Percentiles rank a stretch among this genome's conserved stretches.
These are phyloP conservation scores for Sclerotiophoma versabilis DNA, from an alignment of 2,329 filamentous ascomycete genomes.

Conservation along the genomic window DNA sequence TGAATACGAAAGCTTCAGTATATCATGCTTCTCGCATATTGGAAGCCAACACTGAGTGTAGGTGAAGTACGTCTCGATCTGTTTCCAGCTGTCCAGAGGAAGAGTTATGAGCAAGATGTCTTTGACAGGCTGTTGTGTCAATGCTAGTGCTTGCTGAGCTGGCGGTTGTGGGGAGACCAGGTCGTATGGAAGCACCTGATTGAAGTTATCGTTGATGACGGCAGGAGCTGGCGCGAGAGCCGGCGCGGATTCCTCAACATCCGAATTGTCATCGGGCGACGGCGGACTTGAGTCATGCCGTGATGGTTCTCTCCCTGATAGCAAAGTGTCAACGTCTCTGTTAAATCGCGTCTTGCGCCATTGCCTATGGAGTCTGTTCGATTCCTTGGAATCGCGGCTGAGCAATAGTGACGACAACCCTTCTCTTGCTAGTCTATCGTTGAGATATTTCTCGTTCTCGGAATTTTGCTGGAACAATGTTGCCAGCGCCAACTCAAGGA, in stretches of 20 bases:
- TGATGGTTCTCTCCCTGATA: conserved; percentile 58
- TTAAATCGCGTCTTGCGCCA: conserved; percentile 71
- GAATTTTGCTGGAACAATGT: conserved; percentile 70
- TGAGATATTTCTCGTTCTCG: conserved; percentile 65
- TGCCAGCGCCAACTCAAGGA: conserved; percentile 72
- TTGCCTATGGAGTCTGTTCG: conserved; percentile 64
- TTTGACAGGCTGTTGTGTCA: background rate
- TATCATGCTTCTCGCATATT: conserved; percentile 70
- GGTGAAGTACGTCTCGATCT: conserved; percentile 76
- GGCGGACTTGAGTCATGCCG: conserved; percentile 25
- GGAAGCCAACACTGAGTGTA: conserved; percentile 81
- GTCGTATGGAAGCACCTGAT: conserved; percentile 11
- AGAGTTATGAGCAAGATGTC: conserved; percentile 40
- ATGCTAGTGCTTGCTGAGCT: background rate
- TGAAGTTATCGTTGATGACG: conserved; percentile 10
- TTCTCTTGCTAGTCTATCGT: conserved; percentile 59
- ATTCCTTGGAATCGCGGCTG: conserved; percentile 61
- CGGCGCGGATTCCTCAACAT: conserved; percentile 22
- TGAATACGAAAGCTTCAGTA: conserved; percentile 65
- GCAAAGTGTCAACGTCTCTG: conserved; percentile 67
- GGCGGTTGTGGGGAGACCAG: conserved; percentile 2
- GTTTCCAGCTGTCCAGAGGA: conserved; percentile 63
- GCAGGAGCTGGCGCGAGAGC: conserved; percentile 1
- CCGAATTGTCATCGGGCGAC: conserved; percentile 38
- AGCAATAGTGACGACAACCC: conserved; percentile 58